Percentiles rank a stretch among this genome's conserved stretches.
Conservation (phyloP, 805 yeast species). For the Candida ortonii region DNA sequence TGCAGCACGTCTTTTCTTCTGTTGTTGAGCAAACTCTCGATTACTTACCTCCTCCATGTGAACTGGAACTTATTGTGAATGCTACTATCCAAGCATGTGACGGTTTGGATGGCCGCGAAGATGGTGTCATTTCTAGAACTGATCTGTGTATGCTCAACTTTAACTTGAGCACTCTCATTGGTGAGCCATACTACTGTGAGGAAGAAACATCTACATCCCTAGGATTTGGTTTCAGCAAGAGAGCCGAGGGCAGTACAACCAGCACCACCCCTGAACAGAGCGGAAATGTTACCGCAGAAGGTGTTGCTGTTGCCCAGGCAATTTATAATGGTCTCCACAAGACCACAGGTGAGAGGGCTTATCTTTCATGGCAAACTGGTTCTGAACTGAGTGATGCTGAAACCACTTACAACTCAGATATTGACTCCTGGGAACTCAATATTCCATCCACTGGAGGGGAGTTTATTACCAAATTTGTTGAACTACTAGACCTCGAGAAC, state of each 20-base stretch:
- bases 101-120: constrained; percentile 8
- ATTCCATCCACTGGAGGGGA: constrained; percentile 8
- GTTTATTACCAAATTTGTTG: constrained; percentile 5
- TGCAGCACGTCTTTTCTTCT: constrained; percentile 7
- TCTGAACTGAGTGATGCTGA: constrained; percentile 6
- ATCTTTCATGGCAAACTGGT: constrained; percentile 5
- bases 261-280: constrained; percentile 5
- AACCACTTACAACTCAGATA: constrained; percentile 2
- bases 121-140: constrained; percentile 11
- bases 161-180: constrained; percentile 4
- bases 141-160: constrained; percentile 8
- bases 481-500: constrained; percentile 6
- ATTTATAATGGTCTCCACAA: constrained; percentile 6
- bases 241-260: constrained; percentile 1
- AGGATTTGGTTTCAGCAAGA: constrained; percentile 4
- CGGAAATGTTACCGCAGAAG: constrained; percentile 7
- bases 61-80: constrained; percentile 6
- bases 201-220: constrained; percentile 2
- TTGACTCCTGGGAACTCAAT: constrained; percentile 5
- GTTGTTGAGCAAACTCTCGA: constrained; percentile 6
- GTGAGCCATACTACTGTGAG: constrained; percentile 7
- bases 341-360: constrained; percentile 8
- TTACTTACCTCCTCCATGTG: constrained; percentile 10
- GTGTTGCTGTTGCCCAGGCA: constrained; percentile 4
- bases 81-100: constrained; percentile 9